Base-by-base conservation (phyloP, 306 rosid species). In the Sphenostylis stenocarpa region DNA sequence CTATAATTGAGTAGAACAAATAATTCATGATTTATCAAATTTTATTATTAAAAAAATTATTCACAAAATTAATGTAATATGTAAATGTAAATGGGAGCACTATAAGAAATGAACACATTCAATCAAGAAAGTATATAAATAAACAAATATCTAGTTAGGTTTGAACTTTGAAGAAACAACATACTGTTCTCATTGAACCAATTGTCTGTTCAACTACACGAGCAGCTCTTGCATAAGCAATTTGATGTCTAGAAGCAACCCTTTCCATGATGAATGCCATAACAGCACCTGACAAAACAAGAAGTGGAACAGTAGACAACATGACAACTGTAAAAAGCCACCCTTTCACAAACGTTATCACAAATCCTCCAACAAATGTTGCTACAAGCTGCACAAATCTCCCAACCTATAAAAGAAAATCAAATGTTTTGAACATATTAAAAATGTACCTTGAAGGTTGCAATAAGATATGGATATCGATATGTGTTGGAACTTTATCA, bases 251-350 rank as follows among this genome's bases (percentile, higher is more conserved):
- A 19, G 97, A 76, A 43, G 98, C 92, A 86, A 80, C 85, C 73
- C 70, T 89, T 58, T 87, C 70, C 34, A 88, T 80, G 75, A 85
- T 21, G 16, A 86, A 0, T n/a, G 96, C 87, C 85, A 93, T 83
- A 17, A 84, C 38, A 51, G 89, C 93, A 16, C 97, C 98, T 7
- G 93, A 43, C 61, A 77, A 61, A 61, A 67, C 98, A 12, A 93
- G 88, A 70, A 85, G 93, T 43, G 98, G 98, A 81, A 93, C 85
- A n/a, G 92, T 71, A 29, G 98, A 75, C 82, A 89, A 34, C 96
- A 93, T 80, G 72, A 93, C 98, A 34, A 91, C 79, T 5, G 91
- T 76, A 33, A 93, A 96, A 82, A 89, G 97, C 98, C 98, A 93
- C 60, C 98, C 98, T 81, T 88, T 88, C 43, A 75, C 3, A 78